A percentile compares a stretch with the other conserved stretches of the same genome.
Evolutionary conservation across 805 yeast genomes (phyloP).

Genomic region (Wilhelminamyces savonicus): DNA sequence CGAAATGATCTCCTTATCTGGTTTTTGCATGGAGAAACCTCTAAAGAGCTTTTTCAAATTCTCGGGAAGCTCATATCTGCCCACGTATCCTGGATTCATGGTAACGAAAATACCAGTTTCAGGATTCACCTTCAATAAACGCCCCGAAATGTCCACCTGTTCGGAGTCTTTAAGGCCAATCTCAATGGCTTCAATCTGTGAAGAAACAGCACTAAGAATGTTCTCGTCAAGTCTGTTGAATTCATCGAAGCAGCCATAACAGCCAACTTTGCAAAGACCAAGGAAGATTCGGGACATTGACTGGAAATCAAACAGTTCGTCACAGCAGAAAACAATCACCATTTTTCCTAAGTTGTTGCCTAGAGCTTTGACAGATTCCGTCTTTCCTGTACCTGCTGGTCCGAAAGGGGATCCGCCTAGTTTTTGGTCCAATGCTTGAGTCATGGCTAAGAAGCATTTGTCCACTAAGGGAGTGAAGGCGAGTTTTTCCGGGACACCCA

Average conservation of each 20-base stretch:
- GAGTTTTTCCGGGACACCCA: slow-evolving; percentile 66
- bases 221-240: slow-evolving; percentile 72
- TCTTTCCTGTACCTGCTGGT: slow-evolving; percentile 97
- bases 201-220: slow-evolving; percentile 78
- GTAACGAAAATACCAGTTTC: slow-evolving; percentile 78
- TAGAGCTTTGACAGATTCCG: slow-evolving; percentile 81
- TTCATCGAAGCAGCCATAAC: slow-evolving; percentile 97
- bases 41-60: slow-evolving; percentile 76
- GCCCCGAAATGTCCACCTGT: slow-evolving; percentile 38
- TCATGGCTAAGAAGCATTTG: slow-evolving; percentile 58
- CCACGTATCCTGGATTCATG: slow-evolving; percentile 85
- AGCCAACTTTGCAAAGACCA: slow-evolving; percentile 79
- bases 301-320: slow-evolving; percentile 76
- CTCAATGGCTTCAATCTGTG: slow-evolving; percentile 71
- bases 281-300: slow-evolving; percentile 70
- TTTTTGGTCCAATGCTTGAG: slow-evolving; percentile 65
- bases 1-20: slow-evolving; percentile 65
- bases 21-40: slow-evolving; percentile 63
- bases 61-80: slow-evolving; percentile 79
- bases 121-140: slow-evolving; percentile 28
- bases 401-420: slow-evolving; percentile 92
- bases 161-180: slow-evolving; percentile 33
- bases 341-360: slow-evolving; percentile 74
- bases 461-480: slow-evolving; percentile 73
- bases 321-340: slow-evolving; percentile 88